Percentiles rank a stretch among this genome's conserved stretches.
Conservation (phyloP, 1,284 basidiomycete genomes). For the Vanrija sp. region DNA sequence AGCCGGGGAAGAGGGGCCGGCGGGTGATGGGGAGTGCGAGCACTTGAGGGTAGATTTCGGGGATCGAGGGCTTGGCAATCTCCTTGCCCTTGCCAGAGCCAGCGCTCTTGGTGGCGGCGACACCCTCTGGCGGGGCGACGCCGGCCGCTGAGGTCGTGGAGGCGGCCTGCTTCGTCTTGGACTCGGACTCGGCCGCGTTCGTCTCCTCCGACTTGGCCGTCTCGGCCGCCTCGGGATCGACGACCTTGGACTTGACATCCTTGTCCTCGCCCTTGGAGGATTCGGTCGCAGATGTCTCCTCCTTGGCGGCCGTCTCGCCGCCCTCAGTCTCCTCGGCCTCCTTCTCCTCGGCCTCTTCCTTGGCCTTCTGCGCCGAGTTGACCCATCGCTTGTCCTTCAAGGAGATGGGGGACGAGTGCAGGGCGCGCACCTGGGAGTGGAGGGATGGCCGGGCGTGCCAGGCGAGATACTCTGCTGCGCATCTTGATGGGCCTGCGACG, state of each 20-base stretch:
- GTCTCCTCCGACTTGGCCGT: slow-evolving; percentile 3
- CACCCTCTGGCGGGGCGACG: slow-evolving; percentile 2
- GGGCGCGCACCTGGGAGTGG: background rate
- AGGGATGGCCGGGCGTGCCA: background rate
- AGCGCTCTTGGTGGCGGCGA: slow-evolving; percentile 14
- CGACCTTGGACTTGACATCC: background rate
- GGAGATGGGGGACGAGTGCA: slow-evolving; percentile 25
- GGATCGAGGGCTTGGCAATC: slow-evolving; percentile 69
- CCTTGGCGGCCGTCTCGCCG: slow-evolving; percentile 4
- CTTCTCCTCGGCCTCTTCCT: slow-evolving; percentile 14
- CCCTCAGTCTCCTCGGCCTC: slow-evolving; percentile 4
- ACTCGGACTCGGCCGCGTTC: background rate
- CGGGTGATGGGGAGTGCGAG: slow-evolving; percentile 94
- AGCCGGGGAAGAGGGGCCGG: slow-evolving; percentile 93
- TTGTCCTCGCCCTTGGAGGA: slow-evolving; percentile 13
- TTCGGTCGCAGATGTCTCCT: slow-evolving; percentile 17
- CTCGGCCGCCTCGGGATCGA: background rate
- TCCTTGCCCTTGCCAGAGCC: slow-evolving; percentile 28
- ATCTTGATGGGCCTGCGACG: slow-evolving; percentile 23
- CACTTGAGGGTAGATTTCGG: slow-evolving; percentile 87
- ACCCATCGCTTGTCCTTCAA: slow-evolving; percentile 45
- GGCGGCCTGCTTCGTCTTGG: background rate
- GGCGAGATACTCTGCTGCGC: slow-evolving; percentile 5
- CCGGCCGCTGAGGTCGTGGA: slow-evolving; percentile 1
- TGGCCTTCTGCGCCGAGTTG: slow-evolving; percentile 27